These are phyloP conservation scores for Lonicera japonica DNA, from an alignment of 129 eudicot genomes.

Conservation along the genomic window DNA sequence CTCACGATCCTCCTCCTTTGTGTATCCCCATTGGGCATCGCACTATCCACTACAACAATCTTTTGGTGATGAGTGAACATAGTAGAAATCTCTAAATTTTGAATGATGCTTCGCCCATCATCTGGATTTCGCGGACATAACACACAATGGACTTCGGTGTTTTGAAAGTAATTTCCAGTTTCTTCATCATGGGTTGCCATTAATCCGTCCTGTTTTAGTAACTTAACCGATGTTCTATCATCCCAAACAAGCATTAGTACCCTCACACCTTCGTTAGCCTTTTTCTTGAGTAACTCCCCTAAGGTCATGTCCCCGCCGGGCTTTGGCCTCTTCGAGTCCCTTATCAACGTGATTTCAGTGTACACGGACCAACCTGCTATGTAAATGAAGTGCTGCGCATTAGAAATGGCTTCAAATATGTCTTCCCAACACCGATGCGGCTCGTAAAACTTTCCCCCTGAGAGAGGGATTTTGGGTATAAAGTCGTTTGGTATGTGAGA, in stretches of 20 bases:
- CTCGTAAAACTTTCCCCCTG: constrained; percentile 57
- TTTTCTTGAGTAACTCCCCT: constrained; percentile 75
- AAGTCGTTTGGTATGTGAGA: constrained; percentile 70
- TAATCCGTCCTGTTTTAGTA: constrained; percentile 58
- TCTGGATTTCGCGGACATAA: constrained; percentile 87
- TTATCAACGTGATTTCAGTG: constrained; percentile 56
- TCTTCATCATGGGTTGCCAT: constrained; percentile 93
- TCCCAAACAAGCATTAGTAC: constrained; percentile 93
- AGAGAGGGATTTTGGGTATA: constrained; percentile 62
- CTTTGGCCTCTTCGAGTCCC: constrained; percentile 70
- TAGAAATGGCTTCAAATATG: constrained; percentile 69
- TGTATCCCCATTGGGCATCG: constrained; percentile 48
- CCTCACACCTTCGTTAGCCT: constrained; percentile 77
- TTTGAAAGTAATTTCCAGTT: constrained; percentile 47
- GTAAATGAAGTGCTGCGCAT: constrained; percentile 78
- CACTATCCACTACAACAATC: constrained; percentile 62
- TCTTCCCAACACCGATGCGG: constrained; percentile 94
- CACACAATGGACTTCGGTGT: constrained; percentile 64
- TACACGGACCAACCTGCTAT: constrained; percentile 92
- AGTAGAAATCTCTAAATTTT: constrained; percentile 44
- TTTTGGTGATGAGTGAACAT: constrained; percentile 95
- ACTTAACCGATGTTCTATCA: constrained; percentile 60
- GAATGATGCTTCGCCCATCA: constrained; percentile 71
- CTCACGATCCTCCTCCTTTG: constrained; percentile 66
- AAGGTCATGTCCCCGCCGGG: constrained; percentile 74